These are phyloP conservation scores for Fusarium musae DNA, from an alignment of 2,329 filamentous ascomycete genomes.

Conservation along the genomic window DNA sequence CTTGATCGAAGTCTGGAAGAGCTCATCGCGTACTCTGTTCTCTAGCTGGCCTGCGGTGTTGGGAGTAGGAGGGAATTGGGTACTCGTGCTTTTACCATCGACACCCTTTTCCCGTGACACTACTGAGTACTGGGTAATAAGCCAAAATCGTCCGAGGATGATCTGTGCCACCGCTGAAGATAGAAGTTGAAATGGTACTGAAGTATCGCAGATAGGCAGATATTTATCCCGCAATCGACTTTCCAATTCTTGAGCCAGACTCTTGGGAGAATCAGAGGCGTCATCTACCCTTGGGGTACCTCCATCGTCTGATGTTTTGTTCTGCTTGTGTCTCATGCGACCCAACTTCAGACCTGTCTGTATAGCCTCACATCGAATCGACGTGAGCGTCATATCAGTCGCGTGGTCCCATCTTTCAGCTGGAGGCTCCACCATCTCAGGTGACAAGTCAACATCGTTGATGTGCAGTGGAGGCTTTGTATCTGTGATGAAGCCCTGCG, in stretches of 20 bases:
- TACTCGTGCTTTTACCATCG: accelerated
- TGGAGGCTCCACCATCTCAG: not conserved
- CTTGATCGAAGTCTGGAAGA: not conserved
- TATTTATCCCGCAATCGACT: not conserved
- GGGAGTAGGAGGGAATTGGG: not conserved
- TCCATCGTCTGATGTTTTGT: not conserved
- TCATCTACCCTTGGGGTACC: not conserved
- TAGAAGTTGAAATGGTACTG: not conserved
- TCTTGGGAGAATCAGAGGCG: not conserved
- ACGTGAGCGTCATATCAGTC: not conserved
- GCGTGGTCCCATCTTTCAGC: not conserved
- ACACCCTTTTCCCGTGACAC: not conserved
- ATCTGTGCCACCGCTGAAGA: not conserved
- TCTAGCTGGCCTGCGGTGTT: not conserved
- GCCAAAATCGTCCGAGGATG: not conserved
- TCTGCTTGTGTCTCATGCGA: not conserved
- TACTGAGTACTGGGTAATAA: not conserved
- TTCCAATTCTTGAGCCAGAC: not conserved
- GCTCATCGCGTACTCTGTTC: not conserved
- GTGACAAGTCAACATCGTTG: not conserved
- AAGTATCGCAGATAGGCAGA: not conserved
- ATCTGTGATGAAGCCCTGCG: not conserved
- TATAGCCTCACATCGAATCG: not conserved
- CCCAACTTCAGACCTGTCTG: not conserved
- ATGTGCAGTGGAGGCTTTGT: not conserved